These are phyloP conservation scores for Pichia sp. DNA, from an alignment of 1,139 yeast species.

Conservation along the genomic window DNA sequence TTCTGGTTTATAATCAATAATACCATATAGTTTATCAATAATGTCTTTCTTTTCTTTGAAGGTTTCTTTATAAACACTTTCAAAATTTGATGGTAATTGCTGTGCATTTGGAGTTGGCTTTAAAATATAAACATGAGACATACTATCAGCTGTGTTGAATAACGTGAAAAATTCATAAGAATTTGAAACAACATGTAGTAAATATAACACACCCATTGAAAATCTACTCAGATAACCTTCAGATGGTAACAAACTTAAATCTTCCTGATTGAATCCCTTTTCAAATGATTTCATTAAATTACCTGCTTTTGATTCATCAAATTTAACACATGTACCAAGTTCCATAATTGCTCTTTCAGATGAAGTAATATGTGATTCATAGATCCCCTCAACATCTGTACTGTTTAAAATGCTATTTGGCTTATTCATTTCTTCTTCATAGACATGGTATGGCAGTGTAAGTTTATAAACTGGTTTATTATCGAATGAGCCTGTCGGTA, in stretches of 20 bases:
- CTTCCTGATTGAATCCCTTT: conserved; percentile 68
- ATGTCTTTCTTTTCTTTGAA: conserved; percentile 42
- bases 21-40: conserved; percentile 36
- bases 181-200: conserved; percentile 68
- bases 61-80: conserved; percentile 49
- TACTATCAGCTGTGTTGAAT: conserved; percentile 59
- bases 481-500: conserved; percentile 68
- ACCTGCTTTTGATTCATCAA: conserved; percentile 67
- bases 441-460: conserved; percentile 61
- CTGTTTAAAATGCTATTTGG: conserved; percentile 63
- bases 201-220: conserved; percentile 54
- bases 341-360: conserved; percentile 72
- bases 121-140: conserved; percentile 50
- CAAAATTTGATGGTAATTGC: conserved; percentile 50
- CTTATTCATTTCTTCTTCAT: conserved; percentile 47
- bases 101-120: conserved; percentile 69
- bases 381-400: conserved; percentile 60
- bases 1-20: conserved; percentile 46
- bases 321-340: conserved; percentile 65
- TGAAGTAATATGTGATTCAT: conserved; percentile 65
- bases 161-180: conserved; percentile 71
- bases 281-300: conserved; percentile 84
- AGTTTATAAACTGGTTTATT: conserved; percentile 45
- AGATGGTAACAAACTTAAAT: conserved; percentile 41
- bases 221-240: conserved; percentile 49